Percentiles rank a stretch among this genome's conserved stretches.
Conservation (phyloP, 164 flowering plant species). For the Magnolia kwangsiensis region DNA sequence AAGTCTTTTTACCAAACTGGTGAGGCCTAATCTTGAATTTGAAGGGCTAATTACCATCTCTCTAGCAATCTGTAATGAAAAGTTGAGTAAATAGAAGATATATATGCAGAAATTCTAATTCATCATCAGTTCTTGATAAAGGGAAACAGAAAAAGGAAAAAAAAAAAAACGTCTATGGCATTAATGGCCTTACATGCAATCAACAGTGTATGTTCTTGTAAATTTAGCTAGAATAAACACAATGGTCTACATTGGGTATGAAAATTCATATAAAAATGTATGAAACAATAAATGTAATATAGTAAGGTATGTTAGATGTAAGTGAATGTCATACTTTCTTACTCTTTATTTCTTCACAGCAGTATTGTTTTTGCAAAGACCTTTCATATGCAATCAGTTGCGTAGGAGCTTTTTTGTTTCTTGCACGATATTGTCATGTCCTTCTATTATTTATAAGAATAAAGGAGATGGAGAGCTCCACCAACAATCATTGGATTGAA, state of each 20-base stretch:
- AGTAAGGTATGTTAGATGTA: no score
- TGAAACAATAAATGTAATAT: neutral
- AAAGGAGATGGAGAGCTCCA: no score
- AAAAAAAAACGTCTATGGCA: no score
- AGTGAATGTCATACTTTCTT: no score
- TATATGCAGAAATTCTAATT: neutral
- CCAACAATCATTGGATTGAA: no score
- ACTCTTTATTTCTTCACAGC: no score
- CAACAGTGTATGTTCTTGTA: neutral
- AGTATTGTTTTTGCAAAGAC: no score
- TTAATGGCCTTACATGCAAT: neutral
- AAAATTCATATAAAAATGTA: neutral
- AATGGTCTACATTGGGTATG: neutral
- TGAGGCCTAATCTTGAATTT: slow-evolving; percentile 74
- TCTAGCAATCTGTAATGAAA: slow-evolving; percentile 71
- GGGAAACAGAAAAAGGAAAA: neutral
- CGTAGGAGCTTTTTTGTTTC: no score
- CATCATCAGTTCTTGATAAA: neutral
- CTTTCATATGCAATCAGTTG: no score
- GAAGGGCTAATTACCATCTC: slow-evolving; percentile 98
- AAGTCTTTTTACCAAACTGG: slow-evolving; percentile 55
- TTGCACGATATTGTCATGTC: no score
- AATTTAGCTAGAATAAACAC: neutral
- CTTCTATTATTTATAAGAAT: no score
- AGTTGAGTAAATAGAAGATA: slow-evolving; percentile 3